Base-by-base conservation (phyloP, 2,329 filamentous ascomycete species). In the Didymella pomorum region DNA sequence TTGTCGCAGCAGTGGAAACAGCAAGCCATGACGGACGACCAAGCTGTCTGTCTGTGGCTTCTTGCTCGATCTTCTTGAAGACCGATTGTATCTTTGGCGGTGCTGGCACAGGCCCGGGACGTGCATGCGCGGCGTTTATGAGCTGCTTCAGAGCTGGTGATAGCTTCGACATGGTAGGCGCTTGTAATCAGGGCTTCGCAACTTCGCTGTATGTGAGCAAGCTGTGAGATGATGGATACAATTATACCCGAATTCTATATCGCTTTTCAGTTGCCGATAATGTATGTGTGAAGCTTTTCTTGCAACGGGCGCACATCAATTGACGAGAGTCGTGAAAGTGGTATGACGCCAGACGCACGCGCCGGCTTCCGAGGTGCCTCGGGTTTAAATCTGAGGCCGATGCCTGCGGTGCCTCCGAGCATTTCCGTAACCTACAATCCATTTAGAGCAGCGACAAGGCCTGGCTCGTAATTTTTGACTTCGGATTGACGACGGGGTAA, bases 1-100 rank as follows among this genome's bases (percentile, higher is more conserved):
- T 91, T 1, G 91, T 92, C 18, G 91, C 88, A 29, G 91, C 92
- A 0, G 91, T 89, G 10, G 68, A 69, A 18, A 76, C 65, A 25
- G 71, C 67, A n/a, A 76, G 71, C 74, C 74, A 76, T 69, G 73
- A 74, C 21, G 74, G 74, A 4, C 71, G 66, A 1, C 71, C 69
- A 1, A 76, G 64, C 35, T 70, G 71, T 5, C 65, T 66, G 41
- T 64, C 67, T 20, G 65, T 65, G 6, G 73, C 74, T 58, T 76
- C 73, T 41, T 63, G 49, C 42, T 73, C 71, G 45, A 76, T 74
- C 33, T 63, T 68, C 31, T 62, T 66, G 62, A 73, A 76, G 14
- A 76, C 48, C 1, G 66, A 58, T 35, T 74, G 67, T 9, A 76
- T 74, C 23, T 69, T 60, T 5, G 66, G 68, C 3, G 73, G 73